Conservation (phyloP, 371 early-diverging fungal genomes). For the Actinomortierella ambigua region DNA sequence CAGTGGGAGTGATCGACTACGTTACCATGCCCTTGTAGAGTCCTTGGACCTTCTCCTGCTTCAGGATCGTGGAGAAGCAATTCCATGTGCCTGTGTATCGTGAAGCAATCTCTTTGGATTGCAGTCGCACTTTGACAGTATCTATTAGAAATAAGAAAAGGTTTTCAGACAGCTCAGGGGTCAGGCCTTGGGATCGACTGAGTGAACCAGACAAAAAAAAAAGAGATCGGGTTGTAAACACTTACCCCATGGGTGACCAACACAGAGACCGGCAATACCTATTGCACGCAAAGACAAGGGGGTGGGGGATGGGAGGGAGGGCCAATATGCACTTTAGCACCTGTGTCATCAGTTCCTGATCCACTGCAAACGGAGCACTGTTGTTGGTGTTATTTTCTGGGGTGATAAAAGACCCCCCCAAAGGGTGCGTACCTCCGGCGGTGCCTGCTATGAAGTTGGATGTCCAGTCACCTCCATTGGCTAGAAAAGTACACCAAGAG, state of each 20-base stretch:
- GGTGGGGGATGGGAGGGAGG: no score
- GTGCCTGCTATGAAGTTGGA: constrained; percentile 62
- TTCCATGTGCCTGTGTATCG: constrained; percentile 66
- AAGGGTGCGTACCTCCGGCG: constrained; percentile 54
- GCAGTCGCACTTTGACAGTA: constrained; percentile 63
- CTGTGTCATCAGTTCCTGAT: neutral
- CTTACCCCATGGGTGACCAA: constrained; percentile 73
- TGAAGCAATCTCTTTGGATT: constrained; percentile 56
- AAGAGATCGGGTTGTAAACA: neutral
- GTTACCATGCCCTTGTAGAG: constrained; percentile 73
- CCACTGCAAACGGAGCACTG: constrained; percentile 1
- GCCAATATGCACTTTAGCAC: neutral
- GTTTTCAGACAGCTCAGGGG: no score
- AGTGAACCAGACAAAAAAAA: constrained; percentile 8
- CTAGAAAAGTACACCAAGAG: constrained; percentile 15
- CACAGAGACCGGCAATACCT: constrained; percentile 68
- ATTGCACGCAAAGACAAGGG: constrained; percentile 3
- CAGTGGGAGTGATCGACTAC: neutral
- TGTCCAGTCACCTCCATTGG: constrained; percentile 49
- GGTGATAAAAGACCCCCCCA: neutral
- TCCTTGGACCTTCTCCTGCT: constrained; percentile 65
- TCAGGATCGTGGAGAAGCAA: constrained; percentile 61
- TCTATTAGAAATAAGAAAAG: constrained; percentile 9
- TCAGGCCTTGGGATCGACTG: constrained; percentile 13
- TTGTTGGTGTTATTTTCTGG: constrained; percentile 6